Base-by-base conservation (phyloP, 805 yeast species). In the Yarrowia porcina region DNA sequence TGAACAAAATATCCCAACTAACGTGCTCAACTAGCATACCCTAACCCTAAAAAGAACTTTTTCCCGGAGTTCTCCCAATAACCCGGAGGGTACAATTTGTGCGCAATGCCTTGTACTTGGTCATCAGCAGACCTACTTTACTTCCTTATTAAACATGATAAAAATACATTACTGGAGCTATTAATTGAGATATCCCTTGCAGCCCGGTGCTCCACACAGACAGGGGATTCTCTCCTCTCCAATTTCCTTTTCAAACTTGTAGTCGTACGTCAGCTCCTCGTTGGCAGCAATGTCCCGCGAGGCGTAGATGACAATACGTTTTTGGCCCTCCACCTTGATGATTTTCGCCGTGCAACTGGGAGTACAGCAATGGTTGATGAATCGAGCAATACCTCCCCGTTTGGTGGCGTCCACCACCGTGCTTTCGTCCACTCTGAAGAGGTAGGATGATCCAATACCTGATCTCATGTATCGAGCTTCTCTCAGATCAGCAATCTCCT, bases 301-400 rank as follows among this genome's bases (percentile, higher is more conserved):
- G 0, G 99, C 97, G 74, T 93, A 94, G 30, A 94, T 91, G 61
- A 92, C 98, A 77, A 94, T 93, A 73, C 98, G 82, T 75, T 90
- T 90, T 69, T 83, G 87, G 4, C 97, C 97, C 64, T 91, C 97
- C 39, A 91, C 97, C 73, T 90, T 90, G 70, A 92, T 92, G 70
- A 94, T 91, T 71, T 92, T 93, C 1, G 99, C 98, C 0, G 96
- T 91, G 76, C 99, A 94, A 68, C 96, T 91, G 1, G 99, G 99
- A 61, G 88, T 89, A 76, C 99, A 94, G 73, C 97, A 91, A 73
- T 94, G 99, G 70, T 94, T 94, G 73, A 94, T 94, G 71, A 94
- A 94, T 57, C 67, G 45, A 42, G 99, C 98, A 69, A 92, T 92
- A 3, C 98, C 97, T 27, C 99, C 99, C 66, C 87, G 89, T 72